Evolutionary conservation across 768 basidiomycete species (phyloP), one percentile per base, ranked within the genome.

Genomic region (Pleurotus tuoliensis): DNA sequence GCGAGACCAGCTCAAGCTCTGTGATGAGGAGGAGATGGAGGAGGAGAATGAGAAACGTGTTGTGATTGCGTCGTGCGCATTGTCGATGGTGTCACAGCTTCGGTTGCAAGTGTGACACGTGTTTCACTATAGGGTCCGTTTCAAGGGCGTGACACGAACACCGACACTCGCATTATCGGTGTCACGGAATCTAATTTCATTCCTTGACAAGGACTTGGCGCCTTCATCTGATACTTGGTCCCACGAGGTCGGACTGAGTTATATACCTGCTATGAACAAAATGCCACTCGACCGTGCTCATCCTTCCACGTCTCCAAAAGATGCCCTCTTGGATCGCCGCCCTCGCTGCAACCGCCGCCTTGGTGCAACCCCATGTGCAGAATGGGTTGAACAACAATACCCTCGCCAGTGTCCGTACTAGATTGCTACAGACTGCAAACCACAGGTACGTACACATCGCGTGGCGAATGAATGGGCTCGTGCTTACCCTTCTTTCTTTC

Each of bases 401-500:
- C 15, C 58, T 71, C 18, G 47, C 58, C 11, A 63, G 64, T 37
- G 69, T 73, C 25, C 62, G 64, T 50, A 56, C 52, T 9, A 65
- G 67, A 38, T 55, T 73, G 41, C 52, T 72, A 25, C 46, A 67
- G 50, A 62, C 61, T 45, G 68, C 68, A 13, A 62, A 65, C 16
- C 64, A 63, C 40, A 74, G 70, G 73, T 69, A 51, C 22, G 24
- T 25, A 25, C 5, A 25, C 24, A 5, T 25, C 24, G 16, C 30
- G 30, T 34, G 30, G 30, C 11, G 9, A 34, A 34, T 34, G 30
- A 34, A 9, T 9, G 30, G 9, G 30, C 30, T 11, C 30, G 24
- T 8, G 0, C 30, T 34, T 34, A 27, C 45, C 13, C 40, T 58
- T 24, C 55, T 16, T 38, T 30, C n/a, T 11, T 16, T 48, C 37